These are phyloP conservation scores for Nemania sp. DNA, from an alignment of 2,329 filamentous ascomycete species.

Conservation along the genomic window DNA sequence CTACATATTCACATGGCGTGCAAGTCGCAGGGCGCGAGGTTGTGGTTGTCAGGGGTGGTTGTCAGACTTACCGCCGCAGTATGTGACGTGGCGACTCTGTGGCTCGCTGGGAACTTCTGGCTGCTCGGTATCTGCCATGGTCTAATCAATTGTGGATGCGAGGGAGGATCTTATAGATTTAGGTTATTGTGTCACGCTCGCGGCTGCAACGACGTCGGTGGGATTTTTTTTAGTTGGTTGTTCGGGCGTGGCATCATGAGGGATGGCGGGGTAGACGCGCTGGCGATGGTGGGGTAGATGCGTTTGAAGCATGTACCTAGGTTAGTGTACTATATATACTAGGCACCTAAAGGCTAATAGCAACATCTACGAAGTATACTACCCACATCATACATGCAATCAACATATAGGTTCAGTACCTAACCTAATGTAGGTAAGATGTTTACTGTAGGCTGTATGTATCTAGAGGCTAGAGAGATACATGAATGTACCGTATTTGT, in stretches of 20 bases:
- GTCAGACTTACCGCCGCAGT: conserved; percentile 60
- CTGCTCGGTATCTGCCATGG: conserved; percentile 60
- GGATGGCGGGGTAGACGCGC: conserved; percentile 25
- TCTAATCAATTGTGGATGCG: conserved; percentile 13
- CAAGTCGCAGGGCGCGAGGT: conserved; percentile 8
- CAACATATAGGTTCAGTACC: too few species aligned
- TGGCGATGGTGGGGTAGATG: conserved; percentile 29
- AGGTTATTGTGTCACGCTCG: conserved; percentile 6
- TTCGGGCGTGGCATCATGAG: conserved; percentile 22
- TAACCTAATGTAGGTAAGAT: too few species aligned
- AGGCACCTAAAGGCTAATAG: too few species aligned
- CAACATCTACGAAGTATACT: too few species aligned
- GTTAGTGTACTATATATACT: too few species aligned
- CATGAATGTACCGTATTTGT: too few species aligned
- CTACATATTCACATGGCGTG: neutral
- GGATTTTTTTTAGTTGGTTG: conserved; percentile 12
- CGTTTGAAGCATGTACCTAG: too few species aligned
- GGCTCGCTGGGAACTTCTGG: conserved; percentile 51
- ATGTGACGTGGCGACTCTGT: conserved; percentile 57
- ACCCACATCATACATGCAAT: too few species aligned
- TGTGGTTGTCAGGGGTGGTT: neutral
- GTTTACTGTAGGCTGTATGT: too few species aligned
- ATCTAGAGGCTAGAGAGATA: too few species aligned
- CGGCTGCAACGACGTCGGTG: conserved; percentile 3
- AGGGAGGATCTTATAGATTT: neutral